Evolutionary conservation across 2,329 filamentous ascomycete genomes (phyloP).

Genomic region (Hypoxylon sp.): DNA sequence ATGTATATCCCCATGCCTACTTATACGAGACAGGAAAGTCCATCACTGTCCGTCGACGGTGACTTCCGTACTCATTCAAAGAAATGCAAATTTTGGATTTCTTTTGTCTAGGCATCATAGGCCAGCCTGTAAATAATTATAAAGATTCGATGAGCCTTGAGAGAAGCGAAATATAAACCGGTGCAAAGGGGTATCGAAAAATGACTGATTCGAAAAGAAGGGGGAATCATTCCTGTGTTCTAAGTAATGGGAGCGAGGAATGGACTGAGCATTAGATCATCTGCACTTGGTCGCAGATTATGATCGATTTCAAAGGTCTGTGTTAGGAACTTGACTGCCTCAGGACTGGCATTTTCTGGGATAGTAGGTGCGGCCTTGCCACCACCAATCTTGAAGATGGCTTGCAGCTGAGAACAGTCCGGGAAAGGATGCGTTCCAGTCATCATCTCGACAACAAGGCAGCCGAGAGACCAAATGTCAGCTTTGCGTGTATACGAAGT

Average conservation of each 20-base stretch:
- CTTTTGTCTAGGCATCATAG: neutral
- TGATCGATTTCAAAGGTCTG: conserved; percentile 97
- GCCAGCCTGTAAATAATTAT: conserved; percentile 3
- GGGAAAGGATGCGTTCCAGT: conserved; percentile 97
- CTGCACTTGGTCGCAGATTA: conserved; percentile 90
- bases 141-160: conserved; percentile 18
- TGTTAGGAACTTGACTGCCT: conserved; percentile 85
- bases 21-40: conserved; percentile 1
- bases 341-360: conserved; percentile 86
- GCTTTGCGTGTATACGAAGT: conserved; percentile 98
- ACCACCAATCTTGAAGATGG: conserved; percentile 98
- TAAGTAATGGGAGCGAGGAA: conserved; percentile 83
- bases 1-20: conserved; percentile 16
- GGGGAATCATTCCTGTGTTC: neutral
- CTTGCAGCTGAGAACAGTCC: conserved; percentile 95
- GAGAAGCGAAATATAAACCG: conserved; percentile 27
- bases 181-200: conserved; percentile 41
- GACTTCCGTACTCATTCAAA: conserved; percentile 23
- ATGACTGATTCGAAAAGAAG: conserved; percentile 21
- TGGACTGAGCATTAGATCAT: conserved; percentile 86
- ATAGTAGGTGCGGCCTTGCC: conserved; percentile 89
- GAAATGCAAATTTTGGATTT: conserved; percentile 4
- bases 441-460: conserved; percentile 99
- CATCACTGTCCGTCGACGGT: conserved; percentile 8
- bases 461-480: conserved; percentile 98